phyloP scores from a whole-genome alignment of 108 stramenopile genomes.

The Schizochytrium sp. region DNA sequence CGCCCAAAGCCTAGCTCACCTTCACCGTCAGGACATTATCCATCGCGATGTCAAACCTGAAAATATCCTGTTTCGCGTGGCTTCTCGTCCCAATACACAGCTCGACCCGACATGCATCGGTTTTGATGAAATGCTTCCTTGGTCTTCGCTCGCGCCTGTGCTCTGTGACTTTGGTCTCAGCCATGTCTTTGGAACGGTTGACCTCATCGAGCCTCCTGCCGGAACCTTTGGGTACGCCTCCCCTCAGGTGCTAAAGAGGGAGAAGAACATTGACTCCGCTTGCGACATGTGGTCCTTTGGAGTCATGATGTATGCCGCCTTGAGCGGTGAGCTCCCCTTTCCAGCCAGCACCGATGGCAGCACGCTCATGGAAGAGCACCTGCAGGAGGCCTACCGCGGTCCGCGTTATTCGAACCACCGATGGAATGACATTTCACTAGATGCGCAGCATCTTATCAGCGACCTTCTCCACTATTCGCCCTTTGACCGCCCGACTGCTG shows the following conservation, averaged over 20 bases:
- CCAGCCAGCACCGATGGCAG: conserved; percentile 4
- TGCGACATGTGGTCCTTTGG: conserved; percentile 1
- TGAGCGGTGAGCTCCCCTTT: background rate
- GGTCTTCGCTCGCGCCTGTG: background rate
- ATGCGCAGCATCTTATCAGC: background rate
- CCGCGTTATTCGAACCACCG: background rate
- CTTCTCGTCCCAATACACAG: background rate
- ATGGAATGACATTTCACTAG: background rate
- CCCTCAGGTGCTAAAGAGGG: background rate
- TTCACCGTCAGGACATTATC: background rate
- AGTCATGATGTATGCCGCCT: background rate
- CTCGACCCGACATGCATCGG: background rate
- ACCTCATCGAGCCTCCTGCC: background rate
- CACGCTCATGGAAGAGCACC: background rate
- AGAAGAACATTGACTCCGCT: background rate
- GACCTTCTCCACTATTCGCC: background rate
- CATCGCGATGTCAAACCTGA: conserved; percentile 4
- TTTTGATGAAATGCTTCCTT: background rate
- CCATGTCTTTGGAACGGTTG: background rate
- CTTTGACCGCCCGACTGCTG: background rate
- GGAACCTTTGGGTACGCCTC: conserved; percentile 4
- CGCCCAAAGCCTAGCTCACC: background rate
- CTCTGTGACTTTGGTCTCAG: conserved; percentile 12
- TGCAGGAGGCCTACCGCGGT: conserved; percentile 6
- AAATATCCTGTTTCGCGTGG: background rate